These are phyloP conservation scores for Euclidium syriacum DNA, from an alignment of 345 rosid species.

Conservation along the genomic window DNA sequence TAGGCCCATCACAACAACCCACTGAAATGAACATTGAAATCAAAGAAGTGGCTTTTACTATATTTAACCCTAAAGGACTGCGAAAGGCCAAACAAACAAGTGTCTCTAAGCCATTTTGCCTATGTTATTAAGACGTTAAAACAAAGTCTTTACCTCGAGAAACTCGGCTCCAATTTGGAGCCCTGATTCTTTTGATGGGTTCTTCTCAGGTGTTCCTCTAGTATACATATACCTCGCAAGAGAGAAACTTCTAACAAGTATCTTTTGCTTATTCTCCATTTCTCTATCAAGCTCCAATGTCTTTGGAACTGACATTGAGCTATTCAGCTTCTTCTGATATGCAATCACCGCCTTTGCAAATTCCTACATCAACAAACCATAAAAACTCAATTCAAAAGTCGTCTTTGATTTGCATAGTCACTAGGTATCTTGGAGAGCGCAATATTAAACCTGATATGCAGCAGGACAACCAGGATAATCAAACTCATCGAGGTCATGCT, in stretches of 20 bases:
- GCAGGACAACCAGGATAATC: conserved; percentile 59
- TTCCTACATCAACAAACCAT: conserved; percentile 40
- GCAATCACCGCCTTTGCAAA: conserved; percentile 83
- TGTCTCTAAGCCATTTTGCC: neutral
- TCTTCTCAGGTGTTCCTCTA: conserved; percentile 34
- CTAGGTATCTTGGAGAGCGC: neutral
- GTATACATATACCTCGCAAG: conserved; percentile 57
- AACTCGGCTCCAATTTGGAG: conserved; percentile 70
- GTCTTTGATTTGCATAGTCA: neutral
- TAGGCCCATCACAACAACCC: conserved; percentile 17
- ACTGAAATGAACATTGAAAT: conserved; percentile 11
- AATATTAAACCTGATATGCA: conserved; percentile 49
- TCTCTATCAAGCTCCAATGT: conserved; percentile 44
- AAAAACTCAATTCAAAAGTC: neutral
- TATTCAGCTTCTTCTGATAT: conserved; percentile 70
- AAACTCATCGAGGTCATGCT: conserved; percentile 42
- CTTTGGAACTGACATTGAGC: conserved; percentile 37
- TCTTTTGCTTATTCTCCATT: conserved; percentile 60
- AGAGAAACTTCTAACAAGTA: conserved; percentile 61
- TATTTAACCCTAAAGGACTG: conserved; percentile 4
- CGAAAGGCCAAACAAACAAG: conserved; percentile 20
- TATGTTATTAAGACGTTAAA: neutral
- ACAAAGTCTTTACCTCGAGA: conserved; percentile 49
- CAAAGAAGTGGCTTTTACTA: conserved; percentile 5
- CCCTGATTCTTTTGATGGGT: conserved; percentile 48